Conservation (phyloP, 495 filamentous ascomycete genomes). For the Talaromyces liani region DNA sequence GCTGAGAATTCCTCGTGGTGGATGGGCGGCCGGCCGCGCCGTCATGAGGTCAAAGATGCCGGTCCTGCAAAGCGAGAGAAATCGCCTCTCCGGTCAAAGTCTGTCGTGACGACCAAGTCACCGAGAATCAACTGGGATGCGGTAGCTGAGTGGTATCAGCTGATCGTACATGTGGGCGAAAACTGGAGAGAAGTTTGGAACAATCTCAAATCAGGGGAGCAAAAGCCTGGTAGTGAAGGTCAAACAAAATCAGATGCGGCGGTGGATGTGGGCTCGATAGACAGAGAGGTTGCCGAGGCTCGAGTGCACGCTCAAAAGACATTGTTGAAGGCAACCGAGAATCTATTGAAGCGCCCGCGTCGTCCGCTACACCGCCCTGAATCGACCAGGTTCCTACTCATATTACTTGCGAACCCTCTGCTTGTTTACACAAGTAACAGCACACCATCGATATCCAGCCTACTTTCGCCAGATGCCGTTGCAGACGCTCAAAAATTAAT, state of each 20-base stretch:
- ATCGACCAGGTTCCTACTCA: slow-evolving; percentile 74
- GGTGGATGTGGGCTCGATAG: slow-evolving; percentile 39
- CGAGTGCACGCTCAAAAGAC: slow-evolving; percentile 59
- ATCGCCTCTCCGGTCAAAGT: slow-evolving; percentile 15
- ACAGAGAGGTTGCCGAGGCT: slow-evolving; percentile 56
- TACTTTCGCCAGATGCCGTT: slow-evolving; percentile 6
- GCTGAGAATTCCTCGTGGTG: slow-evolving; percentile 84
- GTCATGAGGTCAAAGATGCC: slow-evolving; percentile 17
- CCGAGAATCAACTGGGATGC: slow-evolving; percentile 73
- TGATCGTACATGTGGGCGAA: slow-evolving; percentile 58
- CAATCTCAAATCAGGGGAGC: slow-evolving; percentile 26
- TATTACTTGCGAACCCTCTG: slow-evolving; percentile 76
- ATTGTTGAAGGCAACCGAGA: slow-evolving; percentile 77
- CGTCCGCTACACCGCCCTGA: slow-evolving; percentile 60
- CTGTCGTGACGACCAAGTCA: slow-evolving; percentile 49
- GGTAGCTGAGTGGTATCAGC: slow-evolving; percentile 66
- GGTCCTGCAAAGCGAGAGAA: slow-evolving; percentile 25
- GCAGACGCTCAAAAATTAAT: slow-evolving; percentile 9
- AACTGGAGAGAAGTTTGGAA: slow-evolving; percentile 48
- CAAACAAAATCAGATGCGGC: slow-evolving; percentile 22
- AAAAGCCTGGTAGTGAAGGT: slow-evolving; percentile 19
- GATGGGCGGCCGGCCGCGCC: slow-evolving; percentile 48
- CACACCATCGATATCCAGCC: slow-evolving; percentile 8
- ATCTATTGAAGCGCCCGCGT: slow-evolving; percentile 76
- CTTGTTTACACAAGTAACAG: slow-evolving; percentile 41